Evolutionary conservation across 2,329 filamentous ascomycete species (phyloP).

Genomic region (Aspergillus arachidicola): DNA sequence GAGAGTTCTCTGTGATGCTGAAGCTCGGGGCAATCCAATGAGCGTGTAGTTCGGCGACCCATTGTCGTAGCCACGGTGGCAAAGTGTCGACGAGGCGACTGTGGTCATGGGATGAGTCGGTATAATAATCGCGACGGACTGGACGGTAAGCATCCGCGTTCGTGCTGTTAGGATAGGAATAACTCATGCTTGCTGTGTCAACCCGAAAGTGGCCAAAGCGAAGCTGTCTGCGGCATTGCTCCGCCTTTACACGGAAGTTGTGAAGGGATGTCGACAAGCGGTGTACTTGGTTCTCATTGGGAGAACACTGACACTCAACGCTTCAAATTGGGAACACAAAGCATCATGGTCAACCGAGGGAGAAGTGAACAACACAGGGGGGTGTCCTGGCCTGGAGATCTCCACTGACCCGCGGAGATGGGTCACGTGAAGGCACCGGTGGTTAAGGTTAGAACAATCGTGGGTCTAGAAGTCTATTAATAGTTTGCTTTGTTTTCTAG

Average conservation of each 20-base stretch:
- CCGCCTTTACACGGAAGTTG: constrained; percentile 11
- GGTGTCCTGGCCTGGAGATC: not conserved
- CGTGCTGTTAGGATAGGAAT: constrained; percentile 34
- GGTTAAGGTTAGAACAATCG: not conserved
- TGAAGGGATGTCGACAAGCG: not conserved
- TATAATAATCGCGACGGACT: constrained; percentile 19
- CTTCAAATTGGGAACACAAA: not conserved
- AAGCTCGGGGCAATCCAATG: constrained; percentile 1
- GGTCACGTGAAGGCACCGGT: not conserved
- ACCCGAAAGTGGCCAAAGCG: constrained; percentile 16
- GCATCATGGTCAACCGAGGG: not conserved
- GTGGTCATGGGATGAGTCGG: constrained; percentile 16
- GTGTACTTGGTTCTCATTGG: not conserved
- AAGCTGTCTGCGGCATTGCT: constrained; percentile 23
- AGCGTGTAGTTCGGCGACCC: constrained; percentile 20
- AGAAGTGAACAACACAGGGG: not conserved
- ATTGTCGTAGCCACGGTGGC: constrained; percentile 26
- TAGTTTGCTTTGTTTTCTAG: not conserved
- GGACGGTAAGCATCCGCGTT: constrained; percentile 30
- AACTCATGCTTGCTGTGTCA: constrained; percentile 34
- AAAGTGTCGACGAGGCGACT: constrained; percentile 20
- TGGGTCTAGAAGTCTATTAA: constrained; percentile 2
- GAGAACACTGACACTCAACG: not conserved
- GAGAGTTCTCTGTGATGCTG: constrained; percentile 9
- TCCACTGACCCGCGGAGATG: not conserved